Conservation (phyloP, 345 rosid species). For the Pistacia atlantica region DNA sequence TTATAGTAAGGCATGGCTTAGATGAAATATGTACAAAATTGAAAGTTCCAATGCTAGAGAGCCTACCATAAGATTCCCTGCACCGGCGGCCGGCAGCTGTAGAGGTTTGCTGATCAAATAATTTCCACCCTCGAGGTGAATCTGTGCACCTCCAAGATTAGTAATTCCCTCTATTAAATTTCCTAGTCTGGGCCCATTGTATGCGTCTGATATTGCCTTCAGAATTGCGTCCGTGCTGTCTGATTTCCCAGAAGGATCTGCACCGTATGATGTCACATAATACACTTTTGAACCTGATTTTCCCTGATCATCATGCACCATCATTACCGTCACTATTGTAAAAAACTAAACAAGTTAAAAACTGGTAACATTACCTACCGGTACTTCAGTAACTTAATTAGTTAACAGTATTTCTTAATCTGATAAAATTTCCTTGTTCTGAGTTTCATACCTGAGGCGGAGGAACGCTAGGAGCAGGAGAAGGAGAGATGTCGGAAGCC, state of each 20-base stretch:
- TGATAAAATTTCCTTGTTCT: no score
- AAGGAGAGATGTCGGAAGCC: conserved; percentile 29
- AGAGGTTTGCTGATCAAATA: conserved; percentile 74
- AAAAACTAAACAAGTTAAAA: background rate
- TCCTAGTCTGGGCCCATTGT: conserved; percentile 49
- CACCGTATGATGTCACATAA: conserved; percentile 65
- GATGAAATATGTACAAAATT: no score
- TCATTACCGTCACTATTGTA: background rate
- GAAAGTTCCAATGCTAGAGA: background rate
- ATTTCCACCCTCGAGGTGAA: conserved; percentile 79
- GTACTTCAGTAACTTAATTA: no score
- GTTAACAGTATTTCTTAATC: no score
- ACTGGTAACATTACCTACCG: no score
- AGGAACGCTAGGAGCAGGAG: conserved; percentile 34
- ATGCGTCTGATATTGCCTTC: conserved; percentile 62
- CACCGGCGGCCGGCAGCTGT: conserved; percentile 61
- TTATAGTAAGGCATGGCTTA: no score
- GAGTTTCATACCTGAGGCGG: conserved; percentile 35
- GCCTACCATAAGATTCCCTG: conserved; percentile 71
- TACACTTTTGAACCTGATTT: conserved; percentile 40
- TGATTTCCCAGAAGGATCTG: conserved; percentile 74
- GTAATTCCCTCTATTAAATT: conserved; percentile 55
- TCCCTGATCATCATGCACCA: conserved; percentile 26
- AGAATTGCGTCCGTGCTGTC: conserved; percentile 77
- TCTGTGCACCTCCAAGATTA: conserved; percentile 78